Percentiles rank a stretch among this genome's conserved stretches.
Evolutionary conservation across 2,329 filamentous ascomycete genomes (phyloP).

Genomic region (Tolypocladium sp.): DNA sequence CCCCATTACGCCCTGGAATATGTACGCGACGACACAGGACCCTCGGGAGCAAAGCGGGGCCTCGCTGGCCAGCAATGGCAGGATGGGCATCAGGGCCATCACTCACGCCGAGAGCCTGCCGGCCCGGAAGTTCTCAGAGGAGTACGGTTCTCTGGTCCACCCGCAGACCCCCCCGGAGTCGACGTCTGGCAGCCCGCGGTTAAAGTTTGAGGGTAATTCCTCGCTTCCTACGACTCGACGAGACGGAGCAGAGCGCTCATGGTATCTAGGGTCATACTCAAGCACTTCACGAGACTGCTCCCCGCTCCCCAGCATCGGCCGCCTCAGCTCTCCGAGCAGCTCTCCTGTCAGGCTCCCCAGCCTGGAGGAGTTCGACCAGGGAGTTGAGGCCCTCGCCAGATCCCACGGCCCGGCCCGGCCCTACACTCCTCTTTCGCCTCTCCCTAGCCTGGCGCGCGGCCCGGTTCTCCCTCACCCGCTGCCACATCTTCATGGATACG

Average conservation of each 20-base stretch:
- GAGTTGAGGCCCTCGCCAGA: slow-evolving; percentile 25
- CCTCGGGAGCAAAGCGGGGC: slow-evolving; percentile 6
- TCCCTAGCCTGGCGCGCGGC: slow-evolving; percentile 13
- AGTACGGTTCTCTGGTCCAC: slow-evolving; percentile 10
- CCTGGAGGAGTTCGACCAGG: slow-evolving; percentile 26
- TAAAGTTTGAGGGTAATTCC: slow-evolving; percentile 21
- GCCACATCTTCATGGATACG: slow-evolving; percentile 12
- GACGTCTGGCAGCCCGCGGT: slow-evolving; percentile 22
- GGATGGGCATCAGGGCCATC: slow-evolving; percentile 12
- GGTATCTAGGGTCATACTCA: slow-evolving; percentile 10
- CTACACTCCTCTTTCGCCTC: slow-evolving; percentile 18
- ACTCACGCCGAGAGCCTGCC: slow-evolving; percentile 9
- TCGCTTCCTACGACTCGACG: neutral
- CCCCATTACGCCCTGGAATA: slow-evolving; percentile 1
- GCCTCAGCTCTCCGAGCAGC: slow-evolving; percentile 6
- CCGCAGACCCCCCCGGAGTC: slow-evolving; percentile 21
- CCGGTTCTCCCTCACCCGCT: slow-evolving; percentile 13
- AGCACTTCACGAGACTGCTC: slow-evolving; percentile 13
- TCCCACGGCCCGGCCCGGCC: slow-evolving; percentile 17
- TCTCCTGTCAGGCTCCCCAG: slow-evolving; percentile 21
- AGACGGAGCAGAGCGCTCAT: neutral
- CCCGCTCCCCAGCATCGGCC: slow-evolving; percentile 13
- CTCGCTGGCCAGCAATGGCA: slow-evolving; percentile 6
- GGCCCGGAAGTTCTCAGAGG: slow-evolving; percentile 11
- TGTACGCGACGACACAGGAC: slow-evolving; percentile 7